These are phyloP conservation scores for baker's yeast (Saccharomyces cerevisiae) DNA, from an alignment of 805 yeast species.

Conservation along the genomic window DNA sequence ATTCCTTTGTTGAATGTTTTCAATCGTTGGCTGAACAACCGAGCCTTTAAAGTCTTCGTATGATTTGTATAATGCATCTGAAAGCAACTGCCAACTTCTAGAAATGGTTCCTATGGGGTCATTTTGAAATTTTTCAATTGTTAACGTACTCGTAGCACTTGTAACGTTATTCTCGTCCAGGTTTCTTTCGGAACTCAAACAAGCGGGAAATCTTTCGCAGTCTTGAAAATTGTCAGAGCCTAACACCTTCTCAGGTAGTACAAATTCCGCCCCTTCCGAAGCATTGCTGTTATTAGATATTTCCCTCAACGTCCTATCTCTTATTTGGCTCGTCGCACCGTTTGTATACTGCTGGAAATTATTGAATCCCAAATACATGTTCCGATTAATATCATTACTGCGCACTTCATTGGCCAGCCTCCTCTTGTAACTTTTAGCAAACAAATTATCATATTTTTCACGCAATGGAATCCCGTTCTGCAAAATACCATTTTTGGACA, in stretches of 20 bases:
- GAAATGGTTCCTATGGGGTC: constrained; percentile 89
- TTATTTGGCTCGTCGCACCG: neutral
- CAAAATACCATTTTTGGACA: neutral
- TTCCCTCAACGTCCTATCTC: neutral
- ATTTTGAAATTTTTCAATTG: constrained; percentile 58
- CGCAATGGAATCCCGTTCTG: neutral
- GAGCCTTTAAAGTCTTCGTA: constrained; percentile 78
- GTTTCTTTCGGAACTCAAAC: neutral
- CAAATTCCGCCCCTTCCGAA: neutral
- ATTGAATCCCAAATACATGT: neutral
- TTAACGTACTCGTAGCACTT: constrained; percentile 35
- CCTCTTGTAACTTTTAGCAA: constrained; percentile 88
- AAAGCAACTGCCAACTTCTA: constrained; percentile 91
- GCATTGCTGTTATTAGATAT: neutral
- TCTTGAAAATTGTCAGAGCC: neutral
- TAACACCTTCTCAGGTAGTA: neutral
- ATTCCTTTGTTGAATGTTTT: constrained; percentile 64
- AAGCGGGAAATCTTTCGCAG: neutral
- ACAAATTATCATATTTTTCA: constrained; percentile 72
- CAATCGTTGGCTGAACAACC: constrained; percentile 83
- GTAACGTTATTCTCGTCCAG: neutral
- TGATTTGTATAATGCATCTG: constrained; percentile 76
- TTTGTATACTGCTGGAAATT: neutral
- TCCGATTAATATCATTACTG: constrained; percentile 39
- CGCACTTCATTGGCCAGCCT: constrained; percentile 66